Base-by-base conservation (phyloP, 1,284 basidiomycete genomes). In the Apiotrichum gamsii region DNA sequence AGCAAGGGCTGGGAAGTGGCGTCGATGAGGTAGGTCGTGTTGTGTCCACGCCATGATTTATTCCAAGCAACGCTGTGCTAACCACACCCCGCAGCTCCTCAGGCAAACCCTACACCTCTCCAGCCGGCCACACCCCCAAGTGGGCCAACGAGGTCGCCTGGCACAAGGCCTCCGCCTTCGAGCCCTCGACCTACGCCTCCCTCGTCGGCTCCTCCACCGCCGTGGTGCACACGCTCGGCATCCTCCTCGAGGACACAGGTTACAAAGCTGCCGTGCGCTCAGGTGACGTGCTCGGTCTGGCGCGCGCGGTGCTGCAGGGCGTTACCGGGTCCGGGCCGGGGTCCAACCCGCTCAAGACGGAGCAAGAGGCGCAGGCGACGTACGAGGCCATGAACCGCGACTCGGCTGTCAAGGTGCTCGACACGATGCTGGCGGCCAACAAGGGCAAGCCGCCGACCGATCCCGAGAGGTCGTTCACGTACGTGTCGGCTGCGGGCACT, bases 181-280 rank as follows among this genome's bases (percentile, higher is more conserved):
- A 81, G 35, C 90, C 90, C 0, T 74, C 81, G 41, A 78, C 83
- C 10, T 95, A 90, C 71, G 74, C 77, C 14, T 75, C 81, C 46
- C 74, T 91, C 16, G 76, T 94, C 29, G 39, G 76, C 80, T 3
- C 71, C 72, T 43, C 79, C 23, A 80, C 80, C 14, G 90, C 87
- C 4, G 86, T 95, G 20, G 90, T 97, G 30, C 90, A 96, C 67
- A 94, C 95, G 1, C 78, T 97, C n/a, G 94, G 94, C 34, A 90
- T 85, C 32, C 80, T 98, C 40, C 76, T 97, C 39, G 90, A 95
- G 69, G 81, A 83, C 59, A 76, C 76, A 5, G 77, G 76, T 34
- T 98, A 98, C 78, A 98, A 98, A 71, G 65, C 74, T 25, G 79
- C 82, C 23, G 59, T 91, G 37, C 75, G 76, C 55, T 75, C 75